Evolutionary conservation across 2,329 filamentous ascomycete species (phyloP).

Genomic region (Botrytis galanthina): DNA sequence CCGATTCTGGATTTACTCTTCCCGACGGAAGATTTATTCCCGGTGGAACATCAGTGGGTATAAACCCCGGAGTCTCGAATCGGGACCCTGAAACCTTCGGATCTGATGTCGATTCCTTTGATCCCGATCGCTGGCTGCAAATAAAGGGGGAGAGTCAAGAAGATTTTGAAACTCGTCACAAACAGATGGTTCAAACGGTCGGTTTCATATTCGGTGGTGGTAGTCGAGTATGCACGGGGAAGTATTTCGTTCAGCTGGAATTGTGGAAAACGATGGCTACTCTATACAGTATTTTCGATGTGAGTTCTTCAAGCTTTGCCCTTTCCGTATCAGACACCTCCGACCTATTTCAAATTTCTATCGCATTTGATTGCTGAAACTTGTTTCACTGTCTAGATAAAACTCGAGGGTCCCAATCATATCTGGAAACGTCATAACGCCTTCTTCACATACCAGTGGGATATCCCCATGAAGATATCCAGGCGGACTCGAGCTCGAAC

Average conservation of each 20-base stretch:
- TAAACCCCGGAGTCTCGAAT: constrained; percentile 49
- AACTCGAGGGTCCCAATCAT: not conserved
- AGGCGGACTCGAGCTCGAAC: not conserved
- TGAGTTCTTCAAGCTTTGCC: not conserved
- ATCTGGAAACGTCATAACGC: not conserved
- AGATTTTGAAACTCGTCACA: not conserved
- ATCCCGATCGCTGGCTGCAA: constrained; percentile 53
- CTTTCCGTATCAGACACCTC: not conserved
- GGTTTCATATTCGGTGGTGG: constrained; percentile 6
- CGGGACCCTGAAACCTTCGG: constrained; percentile 56
- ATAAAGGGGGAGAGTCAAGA: not conserved
- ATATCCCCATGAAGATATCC: constrained; percentile 13
- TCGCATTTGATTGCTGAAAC: not conserved
- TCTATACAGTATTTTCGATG: constrained; percentile 9
- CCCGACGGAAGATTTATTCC: constrained; percentile 42
- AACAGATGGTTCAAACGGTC: not conserved
- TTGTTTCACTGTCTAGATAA: not conserved
- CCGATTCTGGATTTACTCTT: constrained; percentile 17
- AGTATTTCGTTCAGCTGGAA: not conserved
- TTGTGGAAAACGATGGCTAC: constrained; percentile 5
- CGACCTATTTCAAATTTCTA: not conserved
- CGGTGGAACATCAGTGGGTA: constrained; percentile 50
- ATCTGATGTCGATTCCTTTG: constrained; percentile 56
- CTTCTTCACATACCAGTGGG: constrained; percentile 3
- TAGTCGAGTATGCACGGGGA: not conserved